These are phyloP conservation scores for Suhomyces maxii DNA, from an alignment of 1,139 yeast genomes.

Conservation along the genomic window DNA sequence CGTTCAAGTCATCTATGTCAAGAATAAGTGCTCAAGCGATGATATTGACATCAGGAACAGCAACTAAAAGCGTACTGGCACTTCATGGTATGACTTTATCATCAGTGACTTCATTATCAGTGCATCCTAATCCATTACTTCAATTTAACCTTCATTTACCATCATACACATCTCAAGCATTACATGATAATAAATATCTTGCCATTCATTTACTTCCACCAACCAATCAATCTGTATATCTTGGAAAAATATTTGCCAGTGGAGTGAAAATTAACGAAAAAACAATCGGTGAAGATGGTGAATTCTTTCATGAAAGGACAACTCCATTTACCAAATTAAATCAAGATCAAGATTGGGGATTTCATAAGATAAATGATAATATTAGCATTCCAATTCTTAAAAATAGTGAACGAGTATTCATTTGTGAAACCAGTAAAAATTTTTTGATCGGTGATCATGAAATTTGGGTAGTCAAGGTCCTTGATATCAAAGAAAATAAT, in stretches of 20 bases:
- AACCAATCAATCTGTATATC: slow-evolving; percentile 44
- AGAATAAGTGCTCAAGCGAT: slow-evolving; percentile 45
- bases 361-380: slow-evolving; percentile 18
- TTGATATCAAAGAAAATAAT: slow-evolving; percentile 45
- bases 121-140: slow-evolving; percentile 68
- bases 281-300: slow-evolving; percentile 31
- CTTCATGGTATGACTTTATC: slow-evolving; percentile 78
- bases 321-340: slow-evolving; percentile 47
- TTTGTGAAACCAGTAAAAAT: slow-evolving; percentile 58
- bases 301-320: slow-evolving; percentile 46
- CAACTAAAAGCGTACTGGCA: slow-evolving; percentile 11
- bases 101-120: slow-evolving; percentile 75
- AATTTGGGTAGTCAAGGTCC: slow-evolving; percentile 77
- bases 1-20: slow-evolving; percentile 35
- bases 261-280: slow-evolving; percentile 42
- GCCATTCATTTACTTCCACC: slow-evolving; percentile 81
- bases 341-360: slow-evolving; percentile 29
- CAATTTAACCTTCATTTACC: slow-evolving; percentile 85
- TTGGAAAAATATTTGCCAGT: slow-evolving; percentile 62
- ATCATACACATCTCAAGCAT: slow-evolving; percentile 66
- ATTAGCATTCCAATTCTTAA: slow-evolving; percentile 57
- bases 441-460: slow-evolving; percentile 77
- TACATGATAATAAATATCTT: slow-evolving; percentile 55
- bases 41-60: slow-evolving; percentile 35
- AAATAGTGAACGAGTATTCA: slow-evolving; percentile 60